Evolutionary conservation across 495 filamentous ascomycete species (phyloP), one percentile per base, ranked within the genome.

Genomic region (Aspergillus heteromorphus): DNA sequence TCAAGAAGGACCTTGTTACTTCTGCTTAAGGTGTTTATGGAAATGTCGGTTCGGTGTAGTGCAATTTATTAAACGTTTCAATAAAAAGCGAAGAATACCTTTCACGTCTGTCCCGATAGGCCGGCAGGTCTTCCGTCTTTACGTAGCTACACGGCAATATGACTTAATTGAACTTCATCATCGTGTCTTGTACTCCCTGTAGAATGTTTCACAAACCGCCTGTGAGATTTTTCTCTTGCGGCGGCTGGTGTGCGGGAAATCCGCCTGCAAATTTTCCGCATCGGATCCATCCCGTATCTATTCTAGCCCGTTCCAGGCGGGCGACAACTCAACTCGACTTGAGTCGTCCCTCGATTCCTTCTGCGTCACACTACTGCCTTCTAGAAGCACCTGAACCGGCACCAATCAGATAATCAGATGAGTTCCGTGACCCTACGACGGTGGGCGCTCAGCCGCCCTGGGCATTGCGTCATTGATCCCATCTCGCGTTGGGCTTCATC

Each of bases 1-100:
- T 99, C 86, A 99, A 99, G 91, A 97, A 97, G 89, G 92, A 97
- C 68, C 79, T 97, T 59, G 77, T 74, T 64, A 70, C 83, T 69
- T 75, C 82, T 78, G 79, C 84, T 68, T 92, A 87, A 80, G 74
- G 71, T 78, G 76, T 81, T 78, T 78, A 66, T 69, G 62, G 67
- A 55, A 58, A 62, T 54, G 56, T 59, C 65, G 66, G 67, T 60
- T 58, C 63, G 65, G 62, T 66, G 58, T 70, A 66, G 73, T 70
- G 66, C 65, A 61, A 69, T 54, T 68, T 74, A 69, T 67, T 68
- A 69, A 73, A 56, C 55, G 55, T 70, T 81, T 81, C 68, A 71
- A 70, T 73, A 68, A 73, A 64, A 73, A 70, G 73, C 70, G 69
- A 59, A 67, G 51, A 71, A 73, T 67, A 72, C 61, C 67, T 66